Evolutionary conservation across 1,284 basidiomycete species (phyloP).

Genomic region (Limonomyces culmigenus): DNA sequence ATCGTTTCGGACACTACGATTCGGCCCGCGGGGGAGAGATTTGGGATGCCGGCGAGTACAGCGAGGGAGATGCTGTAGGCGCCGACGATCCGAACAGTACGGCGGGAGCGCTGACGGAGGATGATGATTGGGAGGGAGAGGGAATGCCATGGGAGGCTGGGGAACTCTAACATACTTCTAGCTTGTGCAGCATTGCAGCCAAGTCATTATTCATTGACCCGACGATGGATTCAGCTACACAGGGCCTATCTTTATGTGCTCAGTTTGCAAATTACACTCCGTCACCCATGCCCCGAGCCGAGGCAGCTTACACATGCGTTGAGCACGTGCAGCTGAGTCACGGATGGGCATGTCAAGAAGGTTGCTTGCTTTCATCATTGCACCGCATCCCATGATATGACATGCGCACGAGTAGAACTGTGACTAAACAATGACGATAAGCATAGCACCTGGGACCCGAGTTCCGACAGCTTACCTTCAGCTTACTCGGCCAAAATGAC

Average conservation of each 20-base stretch:
- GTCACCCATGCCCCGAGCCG: not conserved
- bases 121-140: conserved; percentile 71
- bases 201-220: too few species aligned
- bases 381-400: not conserved
- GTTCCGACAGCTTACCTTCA: too few species aligned
- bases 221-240: too few species aligned
- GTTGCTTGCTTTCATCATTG: not conserved
- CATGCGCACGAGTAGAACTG: conserved; percentile 1
- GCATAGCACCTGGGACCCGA: too few species aligned
- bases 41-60: conserved; percentile 57
- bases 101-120: conserved; percentile 20
- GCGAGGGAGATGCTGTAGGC: not conserved
- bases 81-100: conserved; percentile 14
- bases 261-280: not conserved
- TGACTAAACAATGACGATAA: too few species aligned
- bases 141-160: conserved; percentile 64
- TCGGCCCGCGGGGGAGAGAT: conserved; percentile 46
- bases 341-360: not conserved
- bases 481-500: too few species aligned
- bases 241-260: too few species aligned
- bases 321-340: not conserved
- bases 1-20: conserved; percentile 23
- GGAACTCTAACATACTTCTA: conserved; percentile 40
- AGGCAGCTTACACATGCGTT: not conserved
- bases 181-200: too few species aligned